Evolutionary conservation across 148 eudicot genomes (phyloP), one percentile per base, ranked within the genome.

Genomic region (Chenopodium album): DNA sequence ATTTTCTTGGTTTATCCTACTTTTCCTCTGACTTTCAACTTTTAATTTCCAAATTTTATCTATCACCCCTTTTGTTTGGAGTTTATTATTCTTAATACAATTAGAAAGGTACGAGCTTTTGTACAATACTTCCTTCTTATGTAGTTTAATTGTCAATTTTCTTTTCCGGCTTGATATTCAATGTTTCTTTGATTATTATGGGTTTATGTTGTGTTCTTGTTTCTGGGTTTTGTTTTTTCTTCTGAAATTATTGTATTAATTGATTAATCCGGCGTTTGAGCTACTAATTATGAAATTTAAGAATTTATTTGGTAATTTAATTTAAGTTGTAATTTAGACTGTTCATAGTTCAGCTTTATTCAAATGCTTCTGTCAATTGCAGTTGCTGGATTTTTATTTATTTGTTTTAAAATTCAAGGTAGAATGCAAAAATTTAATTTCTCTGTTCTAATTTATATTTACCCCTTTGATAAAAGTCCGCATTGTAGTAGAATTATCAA

Each of bases 1-100:
- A 12, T 23, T 79, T 46, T 75, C 63, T 79, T 56, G 56, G 64
- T 75, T 56, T 84, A 79, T 79, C 82, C 82, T 41, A n/a, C 60
- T 83, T 78, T 44, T 78, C 3, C 54, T 50, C 16, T 50, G 54
- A 50, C 54, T 13, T 50, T 13, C 14, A 50, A 50, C 12, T 50
- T 68, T 26, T 64, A 12, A 41, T 11, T 52, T 29, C 32, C n/a
- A 34, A 62, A 46, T 12, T 13, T 76, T 14, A 37, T 26, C 28
- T 14, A 37, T 26, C 28, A 28, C 71, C 46, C 72, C 6, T 68
- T 6, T 44, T 41, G 9, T 54, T 69, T 50, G 62, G 60, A 62
- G 41, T 56, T 10, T 54, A 9, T 60, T 60, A 37, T 72, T 71
- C 52, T 71, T 71, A 13, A 20, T 23, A 46, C 10, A 22, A 7